Evolutionary conservation across 1,139 yeast genomes (phyloP), one percentile per base, ranked within the genome.

Genomic region (Yamadazyma songkhlaensis): DNA sequence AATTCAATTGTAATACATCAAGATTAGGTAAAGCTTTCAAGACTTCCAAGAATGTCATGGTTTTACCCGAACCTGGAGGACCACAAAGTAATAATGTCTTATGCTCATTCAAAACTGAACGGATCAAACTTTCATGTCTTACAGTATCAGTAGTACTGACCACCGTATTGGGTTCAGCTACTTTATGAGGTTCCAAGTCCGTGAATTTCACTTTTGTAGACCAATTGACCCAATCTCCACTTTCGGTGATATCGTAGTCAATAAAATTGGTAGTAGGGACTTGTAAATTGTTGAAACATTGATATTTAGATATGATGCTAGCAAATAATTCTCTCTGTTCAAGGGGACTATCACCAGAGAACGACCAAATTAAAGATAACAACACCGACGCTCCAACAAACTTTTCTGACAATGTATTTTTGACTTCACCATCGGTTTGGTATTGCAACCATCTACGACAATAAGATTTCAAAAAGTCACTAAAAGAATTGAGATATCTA

Each of bases 21-120:
- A 80, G 64, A 21, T 72, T 67, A 0, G 81, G 74, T 0, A 83
- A 69, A 38, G 70, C 72, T 35, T 86, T 66, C 32, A 92, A 59
- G 0, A 89, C 81, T 38, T 83, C 80, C 47, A 86, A 72, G 22
- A 92, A 61, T 0, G 92, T 81, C 97, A 90, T 90, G 0, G 97
- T 90, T 55, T 92, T 92, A 45, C 98, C 98, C 0, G 96, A 84
- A 3, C 98, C 98, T 0, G 98, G 97, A 0, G 97, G 97, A 4
- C 98, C 98, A 62, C 96, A 89, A 25, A 92, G 67, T 24, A 92
- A 66, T 17, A 88, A 58, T 0, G 95, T 79, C 34, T 65, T 64
- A 41, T 77, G 84, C 32, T 79, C 78, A 28, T 69, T 67, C 29
- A 90, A 53, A 5, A 86, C 59, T 0, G 81, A 67, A 45, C 72